Percentiles rank a stretch among this genome's conserved stretches.
Evolutionary conservation across 345 rosid genomes (phyloP).

Genomic region (Bruguiera gymnorhiza): DNA sequence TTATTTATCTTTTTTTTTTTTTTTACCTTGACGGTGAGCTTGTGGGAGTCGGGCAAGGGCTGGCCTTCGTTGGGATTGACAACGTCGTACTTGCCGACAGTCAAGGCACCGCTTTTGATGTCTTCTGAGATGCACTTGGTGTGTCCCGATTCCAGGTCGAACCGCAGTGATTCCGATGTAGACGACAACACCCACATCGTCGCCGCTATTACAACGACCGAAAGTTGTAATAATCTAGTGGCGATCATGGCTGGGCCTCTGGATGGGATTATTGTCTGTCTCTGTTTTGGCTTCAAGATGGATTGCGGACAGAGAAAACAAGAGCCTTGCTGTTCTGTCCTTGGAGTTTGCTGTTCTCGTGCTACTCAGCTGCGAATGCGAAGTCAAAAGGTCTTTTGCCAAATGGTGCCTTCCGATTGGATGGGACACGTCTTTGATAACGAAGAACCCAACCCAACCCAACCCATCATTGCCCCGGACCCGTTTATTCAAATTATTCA

Average conservation of each 20-base stretch:
- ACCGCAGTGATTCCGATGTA: conserved; percentile 51
- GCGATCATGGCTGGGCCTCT: background rate
- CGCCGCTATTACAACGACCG: background rate
- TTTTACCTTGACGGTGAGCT: conserved; percentile 63
- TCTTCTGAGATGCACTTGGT: conserved; percentile 91
- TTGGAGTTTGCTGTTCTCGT: background rate
- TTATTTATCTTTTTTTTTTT: too few species aligned
- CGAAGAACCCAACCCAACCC: too few species aligned
- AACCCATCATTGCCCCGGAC: too few species aligned
- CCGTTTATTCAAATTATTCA: too few species aligned
- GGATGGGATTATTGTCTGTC: background rate
- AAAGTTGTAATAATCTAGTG: background rate
- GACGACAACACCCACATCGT: conserved; percentile 24
- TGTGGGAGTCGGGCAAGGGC: conserved; percentile 70
- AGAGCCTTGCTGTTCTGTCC: background rate
- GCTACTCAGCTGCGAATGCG: background rate
- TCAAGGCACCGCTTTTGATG: conserved; percentile 75
- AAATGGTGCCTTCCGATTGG: conserved; percentile 35
- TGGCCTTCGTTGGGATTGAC: conserved; percentile 64
- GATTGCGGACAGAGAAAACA: background rate
- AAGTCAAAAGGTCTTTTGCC: background rate
- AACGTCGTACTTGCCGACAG: conserved; percentile 80
- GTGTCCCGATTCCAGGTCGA: conserved; percentile 73
- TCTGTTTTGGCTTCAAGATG: background rate
- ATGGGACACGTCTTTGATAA: conserved; percentile 24